Evolutionary conservation across 83 land plant genomes (phyloP).

Genomic region (Larix sibirica): DNA sequence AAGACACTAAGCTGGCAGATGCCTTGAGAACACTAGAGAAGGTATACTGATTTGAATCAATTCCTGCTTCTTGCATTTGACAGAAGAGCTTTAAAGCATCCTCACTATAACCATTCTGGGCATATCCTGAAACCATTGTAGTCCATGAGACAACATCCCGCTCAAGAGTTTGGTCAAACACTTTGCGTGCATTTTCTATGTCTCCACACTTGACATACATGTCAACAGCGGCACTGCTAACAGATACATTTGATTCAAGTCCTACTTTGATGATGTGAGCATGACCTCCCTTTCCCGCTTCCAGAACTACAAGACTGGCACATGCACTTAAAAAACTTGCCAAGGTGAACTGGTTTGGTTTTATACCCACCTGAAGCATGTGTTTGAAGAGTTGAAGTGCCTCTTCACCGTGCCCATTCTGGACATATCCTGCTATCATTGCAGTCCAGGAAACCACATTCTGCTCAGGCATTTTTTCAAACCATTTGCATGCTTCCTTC

Average conservation of each 20-base stretch:
- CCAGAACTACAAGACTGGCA: background rate
- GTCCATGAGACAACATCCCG: slow-evolving; percentile 22
- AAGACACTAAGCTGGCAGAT: slow-evolving; percentile 17
- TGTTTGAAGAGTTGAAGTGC: background rate
- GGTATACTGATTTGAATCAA: slow-evolving; percentile 17
- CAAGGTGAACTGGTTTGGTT: background rate
- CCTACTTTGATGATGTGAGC: background rate
- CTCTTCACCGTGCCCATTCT: background rate
- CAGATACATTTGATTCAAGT: background rate
- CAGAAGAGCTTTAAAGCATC: slow-evolving; percentile 15
- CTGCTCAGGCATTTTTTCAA: background rate
- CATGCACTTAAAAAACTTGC: background rate
- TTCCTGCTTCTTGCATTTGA: slow-evolving; percentile 12
- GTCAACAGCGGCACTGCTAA: background rate
- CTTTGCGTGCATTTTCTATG: slow-evolving; percentile 13
- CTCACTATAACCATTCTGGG: slow-evolving; percentile 19
- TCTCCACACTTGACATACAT: background rate
- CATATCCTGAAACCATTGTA: slow-evolving; percentile 23
- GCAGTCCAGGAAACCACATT: slow-evolving; percentile 10
- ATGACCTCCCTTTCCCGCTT: background rate
- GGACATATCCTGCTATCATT: slow-evolving; percentile 1
- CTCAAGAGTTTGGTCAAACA: slow-evolving; percentile 10
- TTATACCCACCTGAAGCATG: background rate
- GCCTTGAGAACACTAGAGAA: slow-evolving; percentile 22
- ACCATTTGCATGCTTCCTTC: background rate